phyloP scores from a whole-genome alignment of 768 basidiomycete species.

The Mycena capillaripes region DNA sequence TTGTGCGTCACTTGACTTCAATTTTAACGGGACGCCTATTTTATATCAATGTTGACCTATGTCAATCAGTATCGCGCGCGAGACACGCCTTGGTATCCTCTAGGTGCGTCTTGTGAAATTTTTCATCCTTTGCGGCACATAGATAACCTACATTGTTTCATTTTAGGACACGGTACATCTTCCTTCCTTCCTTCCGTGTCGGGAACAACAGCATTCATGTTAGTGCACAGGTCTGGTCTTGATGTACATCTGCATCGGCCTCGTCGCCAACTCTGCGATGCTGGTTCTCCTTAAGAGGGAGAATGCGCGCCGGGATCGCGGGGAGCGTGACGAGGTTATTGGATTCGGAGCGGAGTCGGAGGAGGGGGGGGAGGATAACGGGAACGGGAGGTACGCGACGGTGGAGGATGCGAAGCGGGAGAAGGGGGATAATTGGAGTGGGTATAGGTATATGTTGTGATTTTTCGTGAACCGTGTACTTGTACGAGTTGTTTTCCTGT shows the following conservation, averaged over 20 bases:
- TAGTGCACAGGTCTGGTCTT: conserved; percentile 65
- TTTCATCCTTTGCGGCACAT: too few species aligned
- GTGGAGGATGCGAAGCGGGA: conserved; percentile 70
- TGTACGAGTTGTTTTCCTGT: too few species aligned
- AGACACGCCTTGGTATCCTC: conserved; percentile 76
- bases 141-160: not conserved
- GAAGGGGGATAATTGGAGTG: conserved; percentile 83
- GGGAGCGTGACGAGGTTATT: conserved; percentile 79
- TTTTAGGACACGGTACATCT: conserved; percentile 32
- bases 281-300: conserved; percentile 66
- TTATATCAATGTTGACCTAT: not conserved
- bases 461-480: conserved; percentile 41
- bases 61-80: conserved; percentile 69
- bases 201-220: too few species aligned
- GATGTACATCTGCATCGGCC: conserved; percentile 77
- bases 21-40: conserved; percentile 15
- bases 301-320: conserved; percentile 73
- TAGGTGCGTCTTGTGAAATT: conserved; percentile 46
- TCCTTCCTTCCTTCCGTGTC: too few species aligned
- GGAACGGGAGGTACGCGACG: conserved; percentile 67
- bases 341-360: conserved; percentile 55
- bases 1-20: conserved; percentile 36
- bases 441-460: conserved; percentile 77
- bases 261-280: conserved; percentile 65
- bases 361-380: conserved; percentile 60